These are phyloP conservation scores for Colletotrichum simmondsii DNA, from an alignment of 2,329 filamentous ascomycete species.

Conservation along the genomic window DNA sequence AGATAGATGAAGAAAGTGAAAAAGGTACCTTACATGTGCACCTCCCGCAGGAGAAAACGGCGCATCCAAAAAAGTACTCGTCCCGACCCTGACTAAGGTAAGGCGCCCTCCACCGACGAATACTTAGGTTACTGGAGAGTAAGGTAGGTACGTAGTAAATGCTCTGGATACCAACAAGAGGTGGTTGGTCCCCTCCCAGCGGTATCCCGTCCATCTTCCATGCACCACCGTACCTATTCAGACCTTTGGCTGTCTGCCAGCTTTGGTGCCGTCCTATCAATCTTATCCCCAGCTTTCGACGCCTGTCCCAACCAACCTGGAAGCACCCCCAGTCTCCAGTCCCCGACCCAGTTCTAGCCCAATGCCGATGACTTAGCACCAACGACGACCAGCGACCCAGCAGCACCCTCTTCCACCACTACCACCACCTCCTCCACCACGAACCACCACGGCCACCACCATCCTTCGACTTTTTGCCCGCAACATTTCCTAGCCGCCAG, in stretches of 20 bases:
- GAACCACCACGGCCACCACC: conserved; percentile 9
- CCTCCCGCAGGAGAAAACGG: background rate
- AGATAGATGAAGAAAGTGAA: background rate
- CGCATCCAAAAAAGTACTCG: background rate
- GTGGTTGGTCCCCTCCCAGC: conserved; percentile 1
- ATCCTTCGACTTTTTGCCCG: conserved; percentile 9
- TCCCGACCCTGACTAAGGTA: background rate
- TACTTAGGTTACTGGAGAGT: no score
- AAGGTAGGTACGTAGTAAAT: no score
- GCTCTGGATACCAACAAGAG: background rate
- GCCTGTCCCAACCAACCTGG: conserved; percentile 14
- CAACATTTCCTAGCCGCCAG: conserved; percentile 21
- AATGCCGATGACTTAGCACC: conserved; percentile 29
- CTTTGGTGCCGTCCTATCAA: background rate
- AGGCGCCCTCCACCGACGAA: background rate
- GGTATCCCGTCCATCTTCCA: background rate
- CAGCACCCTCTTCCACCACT: conserved; percentile 2
- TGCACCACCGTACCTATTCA: background rate
- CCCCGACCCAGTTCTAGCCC: conserved; percentile 19
- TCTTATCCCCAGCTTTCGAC: conserved; percentile 5
- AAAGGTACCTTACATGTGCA: background rate
- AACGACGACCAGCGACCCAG: background rate
- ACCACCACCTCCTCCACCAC: conserved; percentile 9
- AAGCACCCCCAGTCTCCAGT: conserved; percentile 3
- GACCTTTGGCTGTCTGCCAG: background rate